These are phyloP conservation scores for Phytophthora palmivora DNA, from an alignment of 352 stramenopile genomes.

Conservation along the genomic window DNA sequence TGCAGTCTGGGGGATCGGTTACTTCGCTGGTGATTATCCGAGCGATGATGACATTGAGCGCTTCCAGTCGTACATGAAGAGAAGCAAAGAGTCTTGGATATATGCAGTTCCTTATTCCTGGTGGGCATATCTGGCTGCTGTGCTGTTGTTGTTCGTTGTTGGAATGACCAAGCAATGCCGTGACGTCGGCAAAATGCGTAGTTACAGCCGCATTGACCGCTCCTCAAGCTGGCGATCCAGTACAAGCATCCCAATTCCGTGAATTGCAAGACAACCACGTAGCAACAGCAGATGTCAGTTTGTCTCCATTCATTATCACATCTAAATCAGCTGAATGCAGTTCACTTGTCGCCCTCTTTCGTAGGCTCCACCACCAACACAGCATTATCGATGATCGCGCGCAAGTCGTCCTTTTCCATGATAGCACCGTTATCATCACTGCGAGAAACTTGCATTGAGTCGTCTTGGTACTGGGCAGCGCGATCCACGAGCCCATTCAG, in stretches of 20 bases:
- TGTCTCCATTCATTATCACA: conserved; percentile 23
- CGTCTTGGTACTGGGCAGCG: conserved; percentile 58
- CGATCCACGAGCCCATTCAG: conserved; percentile 65
- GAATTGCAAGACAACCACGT: conserved; percentile 5
- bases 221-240: conserved; percentile 34
- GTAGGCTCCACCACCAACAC: conserved; percentile 36
- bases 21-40: conserved; percentile 76
- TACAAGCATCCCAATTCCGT: conserved; percentile 16
- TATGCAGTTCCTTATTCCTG: conserved; percentile 59
- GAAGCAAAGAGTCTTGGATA: conserved; percentile 26
- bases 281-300: conserved; percentile 3
- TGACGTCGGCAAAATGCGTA: conserved; percentile 25
- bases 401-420: conserved; percentile 71
- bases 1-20: conserved; percentile 67
- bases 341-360: conserved; percentile 30
- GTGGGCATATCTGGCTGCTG: conserved; percentile 70
- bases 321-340: conserved; percentile 9
- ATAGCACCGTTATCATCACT: conserved; percentile 43
- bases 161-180: conserved; percentile 44
- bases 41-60: conserved; percentile 59
- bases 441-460: conserved; percentile 39
- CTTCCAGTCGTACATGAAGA: conserved; percentile 40
- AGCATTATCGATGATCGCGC: conserved; percentile 57
- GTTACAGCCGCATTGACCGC: conserved; percentile 24
- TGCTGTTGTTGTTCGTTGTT: conserved; percentile 52